Evolutionary conservation across 805 yeast genomes (phyloP).

Genomic region (Candida boidinii): DNA sequence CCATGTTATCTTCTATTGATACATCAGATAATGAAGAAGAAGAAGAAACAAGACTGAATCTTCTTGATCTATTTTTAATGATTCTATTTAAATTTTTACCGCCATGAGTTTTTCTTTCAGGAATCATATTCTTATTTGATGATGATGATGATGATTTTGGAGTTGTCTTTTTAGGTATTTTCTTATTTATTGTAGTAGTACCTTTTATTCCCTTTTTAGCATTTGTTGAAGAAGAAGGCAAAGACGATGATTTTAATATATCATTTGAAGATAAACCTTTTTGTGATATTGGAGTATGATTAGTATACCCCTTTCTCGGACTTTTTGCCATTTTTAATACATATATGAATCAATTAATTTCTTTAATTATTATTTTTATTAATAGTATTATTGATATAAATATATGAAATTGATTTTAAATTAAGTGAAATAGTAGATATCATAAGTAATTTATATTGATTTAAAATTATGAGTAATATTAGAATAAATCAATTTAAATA

Average conservation of each 20-base stretch:
- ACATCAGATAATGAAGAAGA: constrained; percentile 14
- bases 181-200: constrained; percentile 6
- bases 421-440: too few species aligned
- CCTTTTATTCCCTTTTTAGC: constrained; percentile 22
- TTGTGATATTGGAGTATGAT: constrained; percentile 19
- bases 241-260: too few species aligned
- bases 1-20: not conserved
- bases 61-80: constrained; percentile 8
- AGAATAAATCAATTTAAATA: too few species aligned
- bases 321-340: constrained; percentile 18
- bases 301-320: constrained; percentile 18
- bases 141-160: too few species aligned
- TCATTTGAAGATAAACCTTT: too few species aligned
- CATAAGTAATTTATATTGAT: too few species aligned
- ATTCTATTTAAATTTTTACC: constrained; percentile 7
- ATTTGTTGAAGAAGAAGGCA: too few species aligned
- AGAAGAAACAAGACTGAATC: constrained; percentile 19
- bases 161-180: constrained; percentile 6
- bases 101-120: constrained; percentile 25
- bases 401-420: too few species aligned
- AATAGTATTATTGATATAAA: too few species aligned
- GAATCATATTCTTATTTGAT: constrained; percentile 2
- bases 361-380: too few species aligned
- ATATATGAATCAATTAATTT: too few species aligned
- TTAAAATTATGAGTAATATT: too few species aligned